phyloP scores from a whole-genome alignment of 2,329 filamentous ascomycete species.

The Fusarium nodosum region DNA sequence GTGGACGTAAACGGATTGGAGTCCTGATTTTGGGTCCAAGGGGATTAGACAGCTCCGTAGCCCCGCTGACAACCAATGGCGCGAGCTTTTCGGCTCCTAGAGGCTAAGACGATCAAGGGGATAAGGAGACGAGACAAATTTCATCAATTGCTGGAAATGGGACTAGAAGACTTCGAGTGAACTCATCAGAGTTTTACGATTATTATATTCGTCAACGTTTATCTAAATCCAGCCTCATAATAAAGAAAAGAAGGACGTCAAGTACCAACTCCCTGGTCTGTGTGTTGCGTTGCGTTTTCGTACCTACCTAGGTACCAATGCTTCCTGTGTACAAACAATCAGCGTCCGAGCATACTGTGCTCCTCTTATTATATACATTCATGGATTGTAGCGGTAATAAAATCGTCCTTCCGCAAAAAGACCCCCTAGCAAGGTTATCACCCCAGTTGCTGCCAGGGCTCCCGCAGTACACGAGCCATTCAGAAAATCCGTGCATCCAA shows the following conservation, averaged over 20 bases:
- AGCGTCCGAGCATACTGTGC: constrained; percentile 7
- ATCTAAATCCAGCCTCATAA: background rate
- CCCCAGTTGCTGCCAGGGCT: constrained; percentile 50
- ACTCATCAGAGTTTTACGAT: background rate
- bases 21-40: constrained; percentile 37
- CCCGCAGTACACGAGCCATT: constrained; percentile 48
- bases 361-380: constrained; percentile 4
- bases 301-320: background rate
- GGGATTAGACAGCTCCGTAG: constrained; percentile 39
- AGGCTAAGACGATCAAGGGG: constrained; percentile 11
- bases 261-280: background rate
- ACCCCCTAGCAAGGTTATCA: constrained; percentile 41
- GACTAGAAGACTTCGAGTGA: background rate
- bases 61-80: constrained; percentile 37
- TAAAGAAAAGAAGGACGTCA: background rate
- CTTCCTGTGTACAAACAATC: background rate
- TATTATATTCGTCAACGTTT: background rate
- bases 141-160: constrained; percentile 6
- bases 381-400: background rate
- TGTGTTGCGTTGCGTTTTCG: background rate
- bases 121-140: constrained; percentile 14
- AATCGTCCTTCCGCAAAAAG: constrained; percentile 14
- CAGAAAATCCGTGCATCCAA: constrained; percentile 21
- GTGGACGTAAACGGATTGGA: constrained; percentile 38
- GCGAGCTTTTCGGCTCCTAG: constrained; percentile 27